phyloP scores from a whole-genome alignment of 352 stramenopile genomes.

The Phytopythium mirpurense region DNA sequence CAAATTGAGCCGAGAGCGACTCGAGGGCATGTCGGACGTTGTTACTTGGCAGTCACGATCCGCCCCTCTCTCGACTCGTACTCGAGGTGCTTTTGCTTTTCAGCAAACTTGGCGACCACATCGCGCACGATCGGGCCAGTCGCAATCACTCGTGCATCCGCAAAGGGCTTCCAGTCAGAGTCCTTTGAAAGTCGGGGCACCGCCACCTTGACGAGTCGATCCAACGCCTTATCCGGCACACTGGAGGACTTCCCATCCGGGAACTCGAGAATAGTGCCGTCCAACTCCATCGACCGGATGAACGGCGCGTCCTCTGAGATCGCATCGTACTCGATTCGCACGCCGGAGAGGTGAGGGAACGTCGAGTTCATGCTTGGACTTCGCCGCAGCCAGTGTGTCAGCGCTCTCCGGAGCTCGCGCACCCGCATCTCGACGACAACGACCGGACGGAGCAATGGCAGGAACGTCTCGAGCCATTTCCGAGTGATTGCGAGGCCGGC shows the following conservation, averaged over 20 bases:
- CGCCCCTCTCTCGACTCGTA: constrained; percentile 20
- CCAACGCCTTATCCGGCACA: background rate
- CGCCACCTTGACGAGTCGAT: constrained; percentile 18
- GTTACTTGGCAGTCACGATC: constrained; percentile 13
- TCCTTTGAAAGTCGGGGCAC: constrained; percentile 20
- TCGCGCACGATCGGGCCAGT: constrained; percentile 23
- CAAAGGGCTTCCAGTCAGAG: constrained; percentile 32
- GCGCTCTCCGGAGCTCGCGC: constrained; percentile 32
- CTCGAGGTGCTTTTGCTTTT: constrained; percentile 11
- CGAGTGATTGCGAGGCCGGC: constrained; percentile 45
- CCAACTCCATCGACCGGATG: constrained; percentile 33
- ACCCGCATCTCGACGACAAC: constrained; percentile 53
- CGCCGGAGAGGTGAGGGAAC: constrained; percentile 69
- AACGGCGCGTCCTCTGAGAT: constrained; percentile 6
- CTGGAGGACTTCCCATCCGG: background rate
- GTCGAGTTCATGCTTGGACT: constrained; percentile 61
- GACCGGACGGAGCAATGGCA: constrained; percentile 55
- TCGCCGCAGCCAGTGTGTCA: constrained; percentile 59
- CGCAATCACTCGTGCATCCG: constrained; percentile 9
- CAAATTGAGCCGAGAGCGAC: background rate
- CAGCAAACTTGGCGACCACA: constrained; percentile 26
- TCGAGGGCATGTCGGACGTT: background rate
- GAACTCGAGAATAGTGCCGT: constrained; percentile 11
- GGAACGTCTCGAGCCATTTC: constrained; percentile 56
- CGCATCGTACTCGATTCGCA: constrained; percentile 32